Base-by-base conservation (phyloP, 257 asterid genomes). In the Echites panduratus region DNA sequence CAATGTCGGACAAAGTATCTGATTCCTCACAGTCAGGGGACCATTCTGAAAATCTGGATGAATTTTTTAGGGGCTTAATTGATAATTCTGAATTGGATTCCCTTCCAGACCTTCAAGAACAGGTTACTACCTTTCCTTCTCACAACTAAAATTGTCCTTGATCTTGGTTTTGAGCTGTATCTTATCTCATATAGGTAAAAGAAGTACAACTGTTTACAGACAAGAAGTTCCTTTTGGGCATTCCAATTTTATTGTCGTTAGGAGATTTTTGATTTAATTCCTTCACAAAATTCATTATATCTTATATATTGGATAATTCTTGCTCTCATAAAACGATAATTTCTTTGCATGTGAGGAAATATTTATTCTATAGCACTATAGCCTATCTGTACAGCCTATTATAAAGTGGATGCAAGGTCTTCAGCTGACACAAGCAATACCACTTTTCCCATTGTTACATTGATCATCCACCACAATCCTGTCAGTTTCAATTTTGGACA, bases 71-170 rank as follows among this genome's bases (percentile, higher is more conserved):
- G 43, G 82, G 85, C 83, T 70, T 85, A 44, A 72, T 84, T 27
- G 72, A 78, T 67, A 92, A 84, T 82, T 68, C 96, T 61, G 91
- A 88, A 86, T 79, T 77, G 74, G 91, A 86, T 82, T 87, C 93
- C 73, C 84, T 87, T 82, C 90, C 98, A 48, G 96, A 87, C 75
- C 87, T 88, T 84, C 88, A 90, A 79, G 98, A 86, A 75, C 96
- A 92, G 96, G 98, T 90, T 73, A n/a, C 64, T 64, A 45, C 14
- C 65, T 47, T 29, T 66, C 73, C 27, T 76, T 71, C 52, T 48
- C n/a, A 29, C 53, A 54, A 53, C 53, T 47, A 40, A 53, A 22
- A 52, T 64, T 73, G 24, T 58, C 49, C 3, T 59, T 59, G 4
- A 59, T 59, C 41, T 29, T 27, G 66, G n/a, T n/a, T n/a, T 59